phyloP scores from a whole-genome alignment of 1,284 basidiomycete genomes.

The Mycena citricolor region DNA sequence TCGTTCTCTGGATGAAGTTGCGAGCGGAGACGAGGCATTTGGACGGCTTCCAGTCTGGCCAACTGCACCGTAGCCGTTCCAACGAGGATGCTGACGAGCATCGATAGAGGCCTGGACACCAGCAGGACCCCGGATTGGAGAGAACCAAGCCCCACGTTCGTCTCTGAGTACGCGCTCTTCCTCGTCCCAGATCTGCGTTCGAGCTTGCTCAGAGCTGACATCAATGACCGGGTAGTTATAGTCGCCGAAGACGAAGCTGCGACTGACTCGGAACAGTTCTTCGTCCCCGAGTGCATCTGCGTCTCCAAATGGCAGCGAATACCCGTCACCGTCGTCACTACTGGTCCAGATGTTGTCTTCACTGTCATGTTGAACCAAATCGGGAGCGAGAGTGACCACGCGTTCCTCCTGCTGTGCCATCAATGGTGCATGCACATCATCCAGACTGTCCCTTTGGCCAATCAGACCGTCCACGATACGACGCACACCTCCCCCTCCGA shows the following conservation, averaged over 20 bases:
- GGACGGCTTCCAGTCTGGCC: slow-evolving; percentile 29
- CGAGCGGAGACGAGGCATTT: neutral
- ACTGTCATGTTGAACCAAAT: slow-evolving; percentile 44
- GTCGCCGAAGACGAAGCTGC: slow-evolving; percentile 85
- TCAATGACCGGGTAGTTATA: slow-evolving; percentile 91
- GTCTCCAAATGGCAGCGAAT: slow-evolving; percentile 63
- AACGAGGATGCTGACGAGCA: slow-evolving; percentile 38
- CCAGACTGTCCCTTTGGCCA: slow-evolving; percentile 45
- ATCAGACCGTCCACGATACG: slow-evolving; percentile 43
- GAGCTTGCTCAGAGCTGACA: slow-evolving; percentile 73
- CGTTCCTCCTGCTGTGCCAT: slow-evolving; percentile 64
- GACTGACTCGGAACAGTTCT: slow-evolving; percentile 67
- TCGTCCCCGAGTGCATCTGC: slow-evolving; percentile 61
- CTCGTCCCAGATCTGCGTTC: slow-evolving; percentile 66
- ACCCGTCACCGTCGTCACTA: slow-evolving; percentile 54
- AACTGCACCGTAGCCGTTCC: slow-evolving; percentile 60
- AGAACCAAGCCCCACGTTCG: slow-evolving; percentile 70
- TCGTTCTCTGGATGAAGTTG: neutral
- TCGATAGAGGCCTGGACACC: slow-evolving; percentile 38
- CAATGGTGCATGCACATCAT: slow-evolving; percentile 78
- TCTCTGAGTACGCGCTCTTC: slow-evolving; percentile 69
- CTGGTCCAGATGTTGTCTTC: slow-evolving; percentile 41
- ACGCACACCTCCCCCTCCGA: slow-evolving; percentile 41
- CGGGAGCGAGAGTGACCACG: slow-evolving; percentile 65
- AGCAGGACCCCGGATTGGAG: slow-evolving; percentile 50